phyloP scores from a whole-genome alignment of 2,329 filamentous ascomycete genomes.

The Blastomyces gilchristii region DNA sequence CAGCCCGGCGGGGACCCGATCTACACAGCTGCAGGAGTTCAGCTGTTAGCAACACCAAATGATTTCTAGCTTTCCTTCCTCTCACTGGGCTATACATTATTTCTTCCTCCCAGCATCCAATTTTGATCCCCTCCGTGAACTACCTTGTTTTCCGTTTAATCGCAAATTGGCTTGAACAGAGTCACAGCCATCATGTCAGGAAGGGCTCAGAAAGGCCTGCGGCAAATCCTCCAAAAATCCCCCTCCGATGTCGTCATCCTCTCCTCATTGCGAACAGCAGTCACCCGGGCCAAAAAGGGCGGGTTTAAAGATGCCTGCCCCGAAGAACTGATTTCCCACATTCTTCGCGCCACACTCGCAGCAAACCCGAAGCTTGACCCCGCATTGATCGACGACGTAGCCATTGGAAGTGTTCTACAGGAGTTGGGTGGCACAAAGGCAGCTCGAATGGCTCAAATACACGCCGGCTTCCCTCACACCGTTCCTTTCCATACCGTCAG shows the following conservation, averaged over 20 bases:
- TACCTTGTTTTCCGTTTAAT: neutral
- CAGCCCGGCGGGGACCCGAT: neutral
- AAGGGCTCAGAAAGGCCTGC: slow-evolving; percentile 53
- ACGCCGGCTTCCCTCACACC: slow-evolving; percentile 62
- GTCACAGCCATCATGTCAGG: slow-evolving; percentile 33
- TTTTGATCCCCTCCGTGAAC: neutral
- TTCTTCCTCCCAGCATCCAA: neutral
- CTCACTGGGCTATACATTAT: neutral
- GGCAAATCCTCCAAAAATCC: slow-evolving; percentile 65
- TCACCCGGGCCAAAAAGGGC: slow-evolving; percentile 75
- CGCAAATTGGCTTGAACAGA: slow-evolving; percentile 2
- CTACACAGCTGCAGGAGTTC: neutral
- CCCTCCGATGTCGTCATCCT: slow-evolving; percentile 79
- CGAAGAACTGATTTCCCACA: slow-evolving; percentile 65
- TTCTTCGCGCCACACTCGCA: slow-evolving; percentile 57
- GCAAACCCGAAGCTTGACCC: slow-evolving; percentile 64
- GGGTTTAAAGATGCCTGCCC: slow-evolving; percentile 79
- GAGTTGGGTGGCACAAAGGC: slow-evolving; percentile 87
- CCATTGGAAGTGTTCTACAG: slow-evolving; percentile 78
- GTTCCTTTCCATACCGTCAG: slow-evolving; percentile 81
- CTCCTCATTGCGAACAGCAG: slow-evolving; percentile 77
- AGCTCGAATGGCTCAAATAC: slow-evolving; percentile 79
- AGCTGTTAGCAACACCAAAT: neutral
- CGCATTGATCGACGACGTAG: slow-evolving; percentile 63
- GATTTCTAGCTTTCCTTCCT: neutral